Base-by-base conservation (phyloP, 139 green algal genomes). In the Chlorella vulgaris region DNA sequence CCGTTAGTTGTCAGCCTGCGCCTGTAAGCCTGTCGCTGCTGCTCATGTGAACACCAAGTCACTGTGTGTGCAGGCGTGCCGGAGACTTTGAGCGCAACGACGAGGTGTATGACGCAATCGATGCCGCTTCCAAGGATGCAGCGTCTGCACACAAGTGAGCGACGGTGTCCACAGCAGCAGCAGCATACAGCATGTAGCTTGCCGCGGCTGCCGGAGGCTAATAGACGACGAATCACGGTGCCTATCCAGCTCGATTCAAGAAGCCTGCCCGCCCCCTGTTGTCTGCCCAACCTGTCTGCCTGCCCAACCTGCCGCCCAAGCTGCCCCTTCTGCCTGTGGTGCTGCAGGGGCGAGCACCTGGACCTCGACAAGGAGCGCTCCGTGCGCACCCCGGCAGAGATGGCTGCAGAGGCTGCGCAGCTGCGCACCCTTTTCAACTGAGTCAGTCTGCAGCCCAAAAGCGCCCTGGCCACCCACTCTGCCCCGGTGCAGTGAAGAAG, bases 11-110 rank as follows among this genome's bases (percentile, higher is more conserved):
- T n/a, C n/a, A n/a, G n/a, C 47, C 47, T n/a, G 55, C 55, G 5
- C 15, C n/a, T 65, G 55, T 21, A 31, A 8, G 18, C 15, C 55
- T 28, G 18, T 21, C 55, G 22, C 55, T 21, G 55, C 55, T 21
- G 18, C 55, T 15, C 55, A 28, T n/a, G 13, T 55, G n/a, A n/a
- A n/a, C n/a, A n/a, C n/a, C n/a, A n/a, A n/a, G n/a, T 15, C 47
- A 10, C 47, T 55, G 47, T 15, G 47, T 15, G 13, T 65, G 73
- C 33, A 67, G 40, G 73, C 7, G 36, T 13, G 36, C 77, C 2
- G 91, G 91, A 4, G 95, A 99, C 80, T 98, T 98, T 88, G 85
- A 91, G 51, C 86, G 89, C 21, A 99, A 99, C 88, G 96, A 99
- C 76, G 85, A 98, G 40, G 84, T 98, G 1, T 97, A 98, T 85